Percentiles rank a stretch among this genome's conserved stretches.
Evolutionary conservation across 2,329 filamentous ascomycete species (phyloP).

Genomic region (Aphanocladium album): DNA sequence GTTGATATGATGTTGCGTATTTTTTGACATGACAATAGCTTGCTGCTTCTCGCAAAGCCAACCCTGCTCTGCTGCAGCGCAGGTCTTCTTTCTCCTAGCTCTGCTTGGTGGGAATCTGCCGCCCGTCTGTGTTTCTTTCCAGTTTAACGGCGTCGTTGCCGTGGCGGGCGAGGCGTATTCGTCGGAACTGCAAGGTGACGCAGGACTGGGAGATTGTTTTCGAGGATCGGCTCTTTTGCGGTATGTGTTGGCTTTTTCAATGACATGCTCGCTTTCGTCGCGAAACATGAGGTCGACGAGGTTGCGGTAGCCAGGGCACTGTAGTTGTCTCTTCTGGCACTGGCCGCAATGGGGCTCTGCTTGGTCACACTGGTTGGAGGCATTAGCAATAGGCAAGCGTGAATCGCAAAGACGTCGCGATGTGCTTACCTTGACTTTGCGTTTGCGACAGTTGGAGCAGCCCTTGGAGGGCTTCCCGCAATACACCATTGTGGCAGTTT

Average conservation of each 20-base stretch:
- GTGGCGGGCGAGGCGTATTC: not conserved
- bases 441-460: constrained; percentile 50
- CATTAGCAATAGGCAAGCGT: no score
- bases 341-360: constrained; percentile 47
- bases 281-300: constrained; percentile 54
- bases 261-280: constrained; percentile 52
- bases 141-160: not conserved
- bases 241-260: constrained; percentile 42
- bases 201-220: constrained; percentile 18
- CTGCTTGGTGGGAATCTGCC: not conserved
- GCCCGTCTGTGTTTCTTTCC: not conserved
- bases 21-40: not conserved
- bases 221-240: constrained; percentile 22
- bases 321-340: constrained; percentile 46
- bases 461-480: constrained; percentile 54
- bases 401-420: no score
- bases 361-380: constrained; percentile 46
- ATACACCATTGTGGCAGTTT: constrained; percentile 44
- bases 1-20: not conserved
- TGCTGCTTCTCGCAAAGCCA: constrained; percentile 3
- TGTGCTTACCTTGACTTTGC: constrained; percentile 50
- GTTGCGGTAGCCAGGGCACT: constrained; percentile 52
- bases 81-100: not conserved
- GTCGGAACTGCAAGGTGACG: constrained; percentile 10
- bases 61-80: not conserved